Base-by-base conservation (phyloP, 208 protist species). In the Acanthamoeba healyi region DNA sequence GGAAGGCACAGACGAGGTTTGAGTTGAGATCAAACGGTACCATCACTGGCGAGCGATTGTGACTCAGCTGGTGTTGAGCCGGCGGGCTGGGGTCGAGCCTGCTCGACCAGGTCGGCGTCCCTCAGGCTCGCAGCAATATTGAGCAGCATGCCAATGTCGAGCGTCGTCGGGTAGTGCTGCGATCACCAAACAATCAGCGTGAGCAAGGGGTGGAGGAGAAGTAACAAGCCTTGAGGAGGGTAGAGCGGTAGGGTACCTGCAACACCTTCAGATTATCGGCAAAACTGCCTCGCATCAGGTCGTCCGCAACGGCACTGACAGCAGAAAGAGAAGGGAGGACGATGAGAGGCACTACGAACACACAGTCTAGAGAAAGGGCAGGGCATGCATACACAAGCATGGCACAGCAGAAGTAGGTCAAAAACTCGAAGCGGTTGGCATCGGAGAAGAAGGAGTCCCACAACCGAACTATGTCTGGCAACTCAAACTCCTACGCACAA, bases 361-460 rank as follows among this genome's bases (percentile, higher is more conserved):
- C 1, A 44, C 7, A 24, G 10, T n/a, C n/a, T n/a, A 67, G 34
- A 49, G 40, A 36, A 46, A 79, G 19, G 61, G 32, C 6, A 38
- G 1, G 34, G 14, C 67, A 24, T 3, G 42, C 29, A 42, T 93
- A 96, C 95, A 96, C 74, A 29, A 96, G 77, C 96, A 97, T 96
- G 61, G 96, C 94, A 65, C 77, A 95, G 94, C 95, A 96, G 34
- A 97, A 95, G 93, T 96, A 96, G 42, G 92, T 81, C 17, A 97
- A 58, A 51, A 96, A 96, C 49, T 96, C 94, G 94, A 97, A 96
- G 61, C 96, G 92, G 46, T 87, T 88, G 51, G 65, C n/a, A 65
- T 98, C 97, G 4, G 97, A 93, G 49, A 98, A 97, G 56, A 98
- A 90, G 19, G 97, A 98, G 89, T 98, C 97, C 97, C 97, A 98